These are phyloP conservation scores for Fragaria iinumae DNA, from an alignment of 306 rosid species.

Conservation along the genomic window DNA sequence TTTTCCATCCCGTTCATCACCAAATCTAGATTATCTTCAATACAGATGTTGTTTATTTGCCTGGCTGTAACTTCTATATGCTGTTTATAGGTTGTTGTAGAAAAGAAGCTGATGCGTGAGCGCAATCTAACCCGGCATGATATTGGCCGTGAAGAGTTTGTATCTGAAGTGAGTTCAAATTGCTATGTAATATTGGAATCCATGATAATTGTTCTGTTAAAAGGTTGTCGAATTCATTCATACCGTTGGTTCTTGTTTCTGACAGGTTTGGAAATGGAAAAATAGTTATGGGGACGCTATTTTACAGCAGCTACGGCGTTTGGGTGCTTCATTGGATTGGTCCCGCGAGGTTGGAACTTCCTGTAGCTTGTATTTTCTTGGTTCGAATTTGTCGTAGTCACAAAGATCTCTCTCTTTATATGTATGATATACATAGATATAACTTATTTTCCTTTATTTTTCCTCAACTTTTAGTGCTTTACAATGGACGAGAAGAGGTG, in stretches of 20 bases:
- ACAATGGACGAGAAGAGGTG: constrained; percentile 94
- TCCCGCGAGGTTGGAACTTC: constrained; percentile 64
- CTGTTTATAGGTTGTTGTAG: constrained; percentile 79
- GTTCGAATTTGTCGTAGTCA: not conserved
- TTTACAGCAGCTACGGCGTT: constrained; percentile 71
- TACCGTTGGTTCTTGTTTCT: constrained; percentile 25
- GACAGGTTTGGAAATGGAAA: constrained; percentile 97
- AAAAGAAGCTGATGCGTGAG: constrained; percentile 93
- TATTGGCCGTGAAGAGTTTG: constrained; percentile 74
- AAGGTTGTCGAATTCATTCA: constrained; percentile 3
- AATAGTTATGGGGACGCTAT: constrained; percentile 79
- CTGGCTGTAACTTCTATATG: not conserved
- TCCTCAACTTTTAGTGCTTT: constrained; percentile 55
- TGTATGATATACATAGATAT: not conserved
- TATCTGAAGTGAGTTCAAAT: constrained; percentile 63
- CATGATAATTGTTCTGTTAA: not conserved
- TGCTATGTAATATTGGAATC: constrained; percentile 4
- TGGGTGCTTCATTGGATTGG: constrained; percentile 98
- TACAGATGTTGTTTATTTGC: not conserved
- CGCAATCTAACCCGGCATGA: constrained; percentile 69
- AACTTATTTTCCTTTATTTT: constrained; percentile 10
- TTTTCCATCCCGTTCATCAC: constrained; percentile 11
- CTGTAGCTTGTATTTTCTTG: not conserved
- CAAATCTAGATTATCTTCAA: not conserved
- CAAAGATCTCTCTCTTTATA: constrained; percentile 1